Base-by-base conservation (phyloP, 2,329 filamentous ascomycete genomes). In the Paramyrothecium roridum region DNA sequence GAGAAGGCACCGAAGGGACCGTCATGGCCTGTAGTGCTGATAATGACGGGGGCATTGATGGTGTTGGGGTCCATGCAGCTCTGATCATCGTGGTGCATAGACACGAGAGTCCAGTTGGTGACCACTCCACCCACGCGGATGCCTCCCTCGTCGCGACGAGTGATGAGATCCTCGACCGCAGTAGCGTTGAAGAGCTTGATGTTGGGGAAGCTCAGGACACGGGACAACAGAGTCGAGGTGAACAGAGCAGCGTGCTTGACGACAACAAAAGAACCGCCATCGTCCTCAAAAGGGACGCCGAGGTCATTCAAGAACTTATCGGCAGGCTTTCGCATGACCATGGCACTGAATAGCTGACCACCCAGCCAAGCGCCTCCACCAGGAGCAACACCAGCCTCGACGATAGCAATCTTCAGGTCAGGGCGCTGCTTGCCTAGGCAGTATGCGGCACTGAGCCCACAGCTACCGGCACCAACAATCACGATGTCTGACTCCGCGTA, bases 11-110 rank as follows among this genome's bases (percentile, higher is more conserved):
- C 93, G 70, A 96, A 96, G 17, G 92, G 92, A 1, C 84, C 93
- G 62, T 97, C 92, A 67, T 97, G 92, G 52, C 92, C 93, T 0
- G 92, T 96, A 22, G 92, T 96, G 56, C 87, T 91, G 77, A 97
- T 89, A 68, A 96, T 80, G 56, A 96, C 74, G 1, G 92, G 91
- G 1, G 91, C 91, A 70, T 96, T 96, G 83, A 96, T 96, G 66
- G 92, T 96, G 84, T 95, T 96, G 63, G 92, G 92, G 73, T 96
- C 93, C 92, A 96, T 96, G 87, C 92, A 96, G 58, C 85, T 90
- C 78, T 96, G 91, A 71, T 93, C 89, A 69, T 92, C 89, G 73
- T 93, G 89, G 73, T 93, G 88, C 80, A 93, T 89, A 47, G 87
- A 85, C 50, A 96, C 92, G 23, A 96, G 82, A 1, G 92, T 96